phyloP scores from a whole-genome alignment of 139 green algal species.

The Ettlia oleoabundans region DNA sequence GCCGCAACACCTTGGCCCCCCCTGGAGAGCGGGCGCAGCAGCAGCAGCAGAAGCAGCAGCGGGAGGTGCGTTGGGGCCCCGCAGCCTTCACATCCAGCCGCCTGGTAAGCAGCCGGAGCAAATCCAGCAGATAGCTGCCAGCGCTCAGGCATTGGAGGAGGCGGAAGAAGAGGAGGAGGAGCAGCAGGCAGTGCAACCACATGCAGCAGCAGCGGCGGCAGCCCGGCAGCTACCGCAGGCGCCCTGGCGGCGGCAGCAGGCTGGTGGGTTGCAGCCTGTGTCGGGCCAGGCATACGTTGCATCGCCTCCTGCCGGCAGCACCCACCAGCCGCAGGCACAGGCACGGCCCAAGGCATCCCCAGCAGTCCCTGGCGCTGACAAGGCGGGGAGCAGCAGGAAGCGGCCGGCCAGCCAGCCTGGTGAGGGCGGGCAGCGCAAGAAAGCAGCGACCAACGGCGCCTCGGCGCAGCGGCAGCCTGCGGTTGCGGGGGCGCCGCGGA shows the following conservation, averaged over 20 bases:
- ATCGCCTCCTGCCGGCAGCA: neutral
- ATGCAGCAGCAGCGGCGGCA: neutral
- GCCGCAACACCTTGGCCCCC: too few species aligned
- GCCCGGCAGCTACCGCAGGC: neutral
- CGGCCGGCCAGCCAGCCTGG: slow-evolving; percentile 9
- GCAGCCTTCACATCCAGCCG: slow-evolving; percentile 2
- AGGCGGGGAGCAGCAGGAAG: slow-evolving; percentile 12
- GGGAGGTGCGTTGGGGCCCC: neutral
- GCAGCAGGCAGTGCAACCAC: neutral
- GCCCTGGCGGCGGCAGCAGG: slow-evolving; percentile 7
- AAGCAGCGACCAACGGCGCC: neutral
- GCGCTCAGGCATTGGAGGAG: neutral
- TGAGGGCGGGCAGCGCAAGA: slow-evolving; percentile 15
- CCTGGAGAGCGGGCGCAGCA: neutral
- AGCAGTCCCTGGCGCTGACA: neutral
- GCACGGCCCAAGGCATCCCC: neutral
- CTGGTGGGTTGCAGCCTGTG: neutral
- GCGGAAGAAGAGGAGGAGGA: neutral
- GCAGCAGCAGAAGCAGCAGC: neutral
- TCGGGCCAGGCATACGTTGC: neutral
- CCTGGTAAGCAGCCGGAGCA: slow-evolving; percentile 6
- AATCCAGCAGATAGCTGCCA: neutral
- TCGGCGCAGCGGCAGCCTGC: neutral
- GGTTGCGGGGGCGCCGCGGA: neutral
- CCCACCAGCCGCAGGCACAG: neutral